Conservation (phyloP, 768 basidiomycete species). For the Hydnum rufescens region DNA sequence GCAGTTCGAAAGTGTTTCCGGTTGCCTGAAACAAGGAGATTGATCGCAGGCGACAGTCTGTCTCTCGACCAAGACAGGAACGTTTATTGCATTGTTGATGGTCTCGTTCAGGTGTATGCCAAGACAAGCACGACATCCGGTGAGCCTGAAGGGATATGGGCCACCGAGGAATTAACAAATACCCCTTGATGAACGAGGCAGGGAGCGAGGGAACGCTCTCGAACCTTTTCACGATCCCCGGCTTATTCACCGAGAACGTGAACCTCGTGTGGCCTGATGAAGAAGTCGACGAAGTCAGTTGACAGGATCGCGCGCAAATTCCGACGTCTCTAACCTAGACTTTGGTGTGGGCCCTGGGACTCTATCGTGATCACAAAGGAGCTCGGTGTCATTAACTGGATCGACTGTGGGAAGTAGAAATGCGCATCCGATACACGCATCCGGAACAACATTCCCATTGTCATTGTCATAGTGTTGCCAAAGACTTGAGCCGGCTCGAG, state of each 20-base stretch:
- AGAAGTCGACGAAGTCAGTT: slow-evolving; percentile 1
- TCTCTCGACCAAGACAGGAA: slow-evolving; percentile 80
- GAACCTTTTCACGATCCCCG: slow-evolving; percentile 89
- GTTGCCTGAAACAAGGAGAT: slow-evolving; percentile 88
- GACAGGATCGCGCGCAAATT: slow-evolving; percentile 19
- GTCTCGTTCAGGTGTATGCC: slow-evolving; percentile 86
- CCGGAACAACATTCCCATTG: too few species aligned
- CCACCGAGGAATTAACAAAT: slow-evolving; percentile 83
- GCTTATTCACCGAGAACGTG: slow-evolving; percentile 88
- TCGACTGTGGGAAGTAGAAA: too few species aligned
- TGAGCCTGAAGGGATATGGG: too few species aligned
- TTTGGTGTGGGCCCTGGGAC: slow-evolving; percentile 16
- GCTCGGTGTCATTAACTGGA: not conserved
- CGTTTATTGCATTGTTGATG: slow-evolving; percentile 97
- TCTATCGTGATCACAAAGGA: not conserved
- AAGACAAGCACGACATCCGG: slow-evolving; percentile 24
- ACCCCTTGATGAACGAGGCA: slow-evolving; percentile 90
- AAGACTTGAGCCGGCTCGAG: too few species aligned
- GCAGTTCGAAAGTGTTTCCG: slow-evolving; percentile 56
- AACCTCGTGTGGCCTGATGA: slow-evolving; percentile 71
- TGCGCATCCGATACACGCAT: too few species aligned
- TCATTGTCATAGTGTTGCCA: too few species aligned
- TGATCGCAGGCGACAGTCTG: slow-evolving; percentile 89
- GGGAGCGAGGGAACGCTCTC: slow-evolving; percentile 88
- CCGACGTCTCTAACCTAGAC: slow-evolving; percentile 44